Percentiles rank a stretch among this genome's conserved stretches.
phyloP scores from a whole-genome alignment of 768 basidiomycete species.

The Kockovaella imperatae region DNA sequence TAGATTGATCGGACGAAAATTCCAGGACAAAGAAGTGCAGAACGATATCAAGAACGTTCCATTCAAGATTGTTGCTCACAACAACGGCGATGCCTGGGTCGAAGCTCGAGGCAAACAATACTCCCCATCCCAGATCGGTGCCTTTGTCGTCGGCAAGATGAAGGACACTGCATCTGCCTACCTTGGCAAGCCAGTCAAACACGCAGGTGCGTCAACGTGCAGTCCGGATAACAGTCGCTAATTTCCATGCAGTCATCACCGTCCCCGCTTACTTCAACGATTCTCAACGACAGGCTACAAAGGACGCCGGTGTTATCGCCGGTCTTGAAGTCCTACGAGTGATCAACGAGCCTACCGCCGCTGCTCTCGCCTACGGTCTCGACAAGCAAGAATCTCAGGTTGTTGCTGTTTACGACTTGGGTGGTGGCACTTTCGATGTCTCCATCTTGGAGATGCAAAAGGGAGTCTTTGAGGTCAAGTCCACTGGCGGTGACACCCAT shows the following conservation, averaged over 20 bases:
- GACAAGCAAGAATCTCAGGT: constrained; percentile 75
- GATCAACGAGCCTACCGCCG: constrained; percentile 98
- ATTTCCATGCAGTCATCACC: constrained; percentile 59
- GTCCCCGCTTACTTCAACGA: constrained; percentile 99
- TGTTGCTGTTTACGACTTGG: constrained; percentile 97
- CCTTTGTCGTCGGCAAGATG: constrained; percentile 61
- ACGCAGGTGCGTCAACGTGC: constrained; percentile 48
- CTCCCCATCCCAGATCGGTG: constrained; percentile 49
- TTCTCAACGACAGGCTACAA: constrained; percentile 97
- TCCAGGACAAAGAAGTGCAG: constrained; percentile 85
- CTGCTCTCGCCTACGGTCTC: constrained; percentile 94
- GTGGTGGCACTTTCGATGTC: constrained; percentile 98
- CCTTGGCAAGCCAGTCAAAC: constrained; percentile 89
- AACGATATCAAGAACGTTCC: constrained; percentile 63
- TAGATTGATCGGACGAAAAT: constrained; percentile 74
- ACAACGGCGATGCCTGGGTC: constrained; percentile 55
- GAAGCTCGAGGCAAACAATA: constrained; percentile 79
- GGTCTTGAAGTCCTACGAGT: constrained; percentile 96
- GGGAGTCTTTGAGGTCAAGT: constrained; percentile 99
- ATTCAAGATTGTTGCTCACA: constrained; percentile 56
- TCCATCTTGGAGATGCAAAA: constrained; percentile 99
- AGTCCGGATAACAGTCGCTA: not conserved
- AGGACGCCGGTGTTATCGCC: constrained; percentile 94
- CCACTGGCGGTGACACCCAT: constrained; percentile 98
- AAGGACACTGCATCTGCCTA: constrained; percentile 89